phyloP scores from a whole-genome alignment of 2,329 filamentous ascomycete genomes.

The Hymenoscyphus occultus region DNA sequence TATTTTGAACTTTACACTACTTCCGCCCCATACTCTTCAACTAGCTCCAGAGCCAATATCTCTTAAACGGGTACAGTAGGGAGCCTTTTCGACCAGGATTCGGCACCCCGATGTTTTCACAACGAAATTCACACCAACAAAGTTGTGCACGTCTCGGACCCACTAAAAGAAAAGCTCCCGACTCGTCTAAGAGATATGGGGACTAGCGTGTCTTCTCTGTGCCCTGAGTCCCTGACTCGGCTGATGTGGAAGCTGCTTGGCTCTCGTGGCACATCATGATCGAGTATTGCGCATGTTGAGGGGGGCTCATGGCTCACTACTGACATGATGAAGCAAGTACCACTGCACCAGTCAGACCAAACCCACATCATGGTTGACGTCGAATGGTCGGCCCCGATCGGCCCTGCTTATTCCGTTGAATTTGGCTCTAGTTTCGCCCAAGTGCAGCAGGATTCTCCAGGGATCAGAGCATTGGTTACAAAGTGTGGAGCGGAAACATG shows the following conservation, averaged over 20 bases:
- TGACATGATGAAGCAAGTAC: not conserved
- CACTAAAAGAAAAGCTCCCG: too few relatives aligned
- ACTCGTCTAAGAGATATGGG: not conserved
- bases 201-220: not conserved
- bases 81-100: too few relatives aligned
- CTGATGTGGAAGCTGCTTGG: not conserved
- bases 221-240: constrained; percentile 1
- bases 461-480: not conserved
- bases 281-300: not conserved
- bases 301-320: not conserved
- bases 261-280: not conserved
- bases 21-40: not conserved
- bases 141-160: too few relatives aligned
- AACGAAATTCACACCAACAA: too few relatives aligned
- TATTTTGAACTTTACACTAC: not conserved
- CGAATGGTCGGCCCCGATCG: not conserved
- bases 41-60: not conserved
- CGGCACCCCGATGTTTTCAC: too few relatives aligned
- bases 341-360: not conserved
- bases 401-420: not conserved
- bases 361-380: not conserved
- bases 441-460: not conserved
- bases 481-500: not conserved
- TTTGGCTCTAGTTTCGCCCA: not conserved
- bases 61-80: too few relatives aligned